phyloP scores from a whole-genome alignment of 768 basidiomycete genomes.

The Phanerodontia chrysosporium region DNA sequence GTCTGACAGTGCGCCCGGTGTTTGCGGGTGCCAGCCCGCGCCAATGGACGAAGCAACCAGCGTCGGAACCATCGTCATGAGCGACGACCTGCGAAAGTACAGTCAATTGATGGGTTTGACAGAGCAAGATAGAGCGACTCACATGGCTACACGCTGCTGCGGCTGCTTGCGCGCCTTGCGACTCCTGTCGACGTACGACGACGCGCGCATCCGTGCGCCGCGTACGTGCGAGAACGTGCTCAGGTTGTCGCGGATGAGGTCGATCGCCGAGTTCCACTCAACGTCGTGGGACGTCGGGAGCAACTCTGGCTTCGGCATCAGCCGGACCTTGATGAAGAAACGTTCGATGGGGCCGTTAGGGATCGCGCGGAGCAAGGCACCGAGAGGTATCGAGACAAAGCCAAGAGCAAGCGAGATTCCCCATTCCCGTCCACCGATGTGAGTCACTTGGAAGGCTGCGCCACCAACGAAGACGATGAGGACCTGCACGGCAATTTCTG shows the following conservation, averaged over 20 bases:
- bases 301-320: slow-evolving; percentile 61
- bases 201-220: slow-evolving; percentile 84
- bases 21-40: slow-evolving; percentile 54
- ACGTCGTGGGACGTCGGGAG: slow-evolving; percentile 62
- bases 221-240: slow-evolving; percentile 76
- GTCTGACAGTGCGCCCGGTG: slow-evolving; percentile 56
- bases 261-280: slow-evolving; percentile 75
- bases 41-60: slow-evolving; percentile 72
- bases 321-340: slow-evolving; percentile 46
- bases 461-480: slow-evolving; percentile 90
- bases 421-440: slow-evolving; percentile 83
- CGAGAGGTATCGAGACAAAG: slow-evolving; percentile 82
- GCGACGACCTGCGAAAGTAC: slow-evolving; percentile 49
- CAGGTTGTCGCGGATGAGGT: slow-evolving; percentile 83
- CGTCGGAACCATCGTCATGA: slow-evolving; percentile 74
- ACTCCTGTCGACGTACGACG: slow-evolving; percentile 81
- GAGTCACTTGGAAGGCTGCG: slow-evolving; percentile 85
- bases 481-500: slow-evolving; percentile 85
- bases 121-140: slow-evolving; percentile 31
- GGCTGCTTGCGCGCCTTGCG: slow-evolving; percentile 54
- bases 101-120: slow-evolving; percentile 19
- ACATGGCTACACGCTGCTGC: slow-evolving; percentile 41
- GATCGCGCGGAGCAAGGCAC: slow-evolving; percentile 70
- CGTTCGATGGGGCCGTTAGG: slow-evolving; percentile 79
- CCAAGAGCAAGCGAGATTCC: slow-evolving; percentile 89